Evolutionary conservation across 495 filamentous ascomycete species (phyloP), one percentile per base, ranked within the genome.

Genomic region (Lophium mytilinum): DNA sequence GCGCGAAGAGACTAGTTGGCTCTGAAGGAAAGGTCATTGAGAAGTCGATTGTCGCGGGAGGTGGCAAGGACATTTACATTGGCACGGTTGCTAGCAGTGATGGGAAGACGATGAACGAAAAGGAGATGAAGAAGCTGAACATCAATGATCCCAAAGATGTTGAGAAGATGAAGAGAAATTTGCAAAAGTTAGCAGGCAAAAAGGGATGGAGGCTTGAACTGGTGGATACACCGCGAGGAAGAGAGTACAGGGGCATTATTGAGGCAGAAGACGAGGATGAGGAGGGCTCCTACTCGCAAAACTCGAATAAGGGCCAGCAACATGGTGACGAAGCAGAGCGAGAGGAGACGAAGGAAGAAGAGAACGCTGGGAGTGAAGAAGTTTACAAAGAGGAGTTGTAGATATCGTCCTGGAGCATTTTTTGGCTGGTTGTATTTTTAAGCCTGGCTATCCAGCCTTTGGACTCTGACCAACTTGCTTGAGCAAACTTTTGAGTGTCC

Each of bases 81-180:
- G 68, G 58, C 14, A 73, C 65, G 49, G 72, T 65, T 70, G 79
- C 61, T 68, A 66, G 60, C 37, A 75, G 70, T 18, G 70, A 69
- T 46, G 71, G 69, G 55, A 77, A 77, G 30, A 68, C 71, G 40
- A 60, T 85, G 54, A 76, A 73, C 9, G 76, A 80, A 39, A 80
- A 86, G 39, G 81, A 86, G 37, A 65, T 95, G 47, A 79, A 81
- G 64, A 82, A 85, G 62, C 71, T 87, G 57, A 80, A 85, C 18
- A 71, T 95, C n/a, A 81, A 33, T 8, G 61, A 86, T 57, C 79
- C 80, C 8, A 76, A 85, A 52, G 75, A 79, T 53, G 71, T 93
- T 3, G 84, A 90, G 52, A 73, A 76, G 54, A 71, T 90, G 55
- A 78, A 75, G 63, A 76, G 82, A 56, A 74, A 86, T 61, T 56